Evolutionary conservation across 495 filamentous ascomycete genomes (phyloP), one percentile per base, ranked within the genome.

Genomic region (Trichoderma erinaceum): DNA sequence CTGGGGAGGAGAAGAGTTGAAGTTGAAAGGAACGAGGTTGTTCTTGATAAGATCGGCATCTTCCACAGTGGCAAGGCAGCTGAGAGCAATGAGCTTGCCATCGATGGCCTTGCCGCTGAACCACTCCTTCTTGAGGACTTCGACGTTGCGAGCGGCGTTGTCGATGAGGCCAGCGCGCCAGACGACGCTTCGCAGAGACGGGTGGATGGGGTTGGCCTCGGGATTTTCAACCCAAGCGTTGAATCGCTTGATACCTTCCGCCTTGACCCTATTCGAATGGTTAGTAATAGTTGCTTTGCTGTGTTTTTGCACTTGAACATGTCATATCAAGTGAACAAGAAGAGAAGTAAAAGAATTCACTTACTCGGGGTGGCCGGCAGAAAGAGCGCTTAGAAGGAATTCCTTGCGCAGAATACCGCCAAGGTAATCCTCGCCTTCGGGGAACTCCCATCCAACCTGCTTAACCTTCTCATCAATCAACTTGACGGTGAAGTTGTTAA

Each of bases 381-480:
- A 79, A 13, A 91, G 89, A 29, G 92, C 94, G 74, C 87, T 85
- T 10, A 82, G 73, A 67, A 98, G 86, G 58, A 98, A 82, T 29
- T 92, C 81, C 69, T 92, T 89, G 21, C 95, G 91, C 27, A 96
- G 83, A 72, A 96, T 88, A 48, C 86, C 84, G 13, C 83, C 89
- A 58, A 97, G 87, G 75, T 89, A 97, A 74, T 94, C 90, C 67
- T 99, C 95, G 44, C 83, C 81, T 35, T 84, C 71, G 25, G 83
- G 77, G 70, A 91, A 90, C 21, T 93, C 88, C 94, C 94, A 98
- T 50, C 95, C 94, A 68, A 97, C 81, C 67, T 87, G 84, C 70
- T 95, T 86, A 15, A 88, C 88, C 7, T 90, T 89, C 27, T 86
- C 85, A 25, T 85, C 81, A 43, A 91, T 83, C 67, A 98, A 82